Evolutionary conservation across 495 filamentous ascomycete species (phyloP).

Genomic region (Emericellopsis terricola): DNA sequence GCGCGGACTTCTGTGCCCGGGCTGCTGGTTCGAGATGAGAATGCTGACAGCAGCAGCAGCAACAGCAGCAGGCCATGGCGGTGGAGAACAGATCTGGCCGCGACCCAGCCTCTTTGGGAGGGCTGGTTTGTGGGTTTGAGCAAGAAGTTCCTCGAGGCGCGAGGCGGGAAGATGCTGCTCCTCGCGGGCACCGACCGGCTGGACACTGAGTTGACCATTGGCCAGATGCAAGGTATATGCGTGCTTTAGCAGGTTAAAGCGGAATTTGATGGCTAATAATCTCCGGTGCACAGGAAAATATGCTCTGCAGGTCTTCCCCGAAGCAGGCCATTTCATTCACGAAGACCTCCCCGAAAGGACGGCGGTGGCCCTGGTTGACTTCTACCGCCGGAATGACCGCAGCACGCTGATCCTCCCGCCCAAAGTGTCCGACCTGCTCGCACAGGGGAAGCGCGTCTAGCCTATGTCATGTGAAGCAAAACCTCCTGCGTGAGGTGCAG

Average conservation of each 20-base stretch:
- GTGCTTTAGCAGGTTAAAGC: too few relatives aligned
- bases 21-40: constrained; percentile 35
- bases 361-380: constrained; percentile 69
- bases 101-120: constrained; percentile 85
- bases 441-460: constrained; percentile 33
- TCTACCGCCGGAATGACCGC: constrained; percentile 78
- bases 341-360: constrained; percentile 86
- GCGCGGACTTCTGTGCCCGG: constrained; percentile 80
- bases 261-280: too few relatives aligned
- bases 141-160: constrained; percentile 66
- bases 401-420: constrained; percentile 71
- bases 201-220: constrained; percentile 90
- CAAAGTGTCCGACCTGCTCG: constrained; percentile 52
- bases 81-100: constrained; percentile 73
- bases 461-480: too few relatives aligned
- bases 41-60: constrained; percentile 14
- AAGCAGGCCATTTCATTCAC: constrained; percentile 91
- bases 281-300: constrained; percentile 86
- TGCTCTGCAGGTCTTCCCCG: constrained; percentile 82
- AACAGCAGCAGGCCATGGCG: constrained; percentile 37
- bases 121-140: constrained; percentile 84
- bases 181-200: constrained; percentile 87
- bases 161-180: constrained; percentile 77
- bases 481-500: too few relatives aligned
- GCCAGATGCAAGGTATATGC: constrained; percentile 78